Evolutionary conservation across 2,329 filamentous ascomycete genomes (phyloP).

Genomic region (Lanzia echinophila): DNA sequence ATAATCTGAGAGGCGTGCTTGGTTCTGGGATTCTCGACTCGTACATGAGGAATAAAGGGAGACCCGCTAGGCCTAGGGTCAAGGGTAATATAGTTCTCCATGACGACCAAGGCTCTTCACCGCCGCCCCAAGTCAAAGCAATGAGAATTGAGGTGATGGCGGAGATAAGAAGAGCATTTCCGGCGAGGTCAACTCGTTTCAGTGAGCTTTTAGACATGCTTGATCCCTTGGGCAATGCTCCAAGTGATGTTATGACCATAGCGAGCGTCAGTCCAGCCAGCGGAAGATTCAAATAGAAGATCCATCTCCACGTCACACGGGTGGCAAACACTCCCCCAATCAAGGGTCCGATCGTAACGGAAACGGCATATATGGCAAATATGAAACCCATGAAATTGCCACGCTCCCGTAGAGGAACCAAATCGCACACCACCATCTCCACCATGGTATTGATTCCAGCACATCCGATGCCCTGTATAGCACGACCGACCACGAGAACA

Average conservation of each 20-base stretch:
- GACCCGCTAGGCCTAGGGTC: slow-evolving; percentile 21
- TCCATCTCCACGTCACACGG: slow-evolving; percentile 33
- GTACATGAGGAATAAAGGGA: slow-evolving; percentile 28
- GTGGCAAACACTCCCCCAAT: slow-evolving; percentile 38
- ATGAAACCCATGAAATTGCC: slow-evolving; percentile 37
- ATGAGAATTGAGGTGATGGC: slow-evolving; percentile 50
- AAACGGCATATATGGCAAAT: slow-evolving; percentile 36
- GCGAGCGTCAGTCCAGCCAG: slow-evolving; percentile 11
- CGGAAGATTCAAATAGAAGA: slow-evolving; percentile 17
- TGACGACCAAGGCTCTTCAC: slow-evolving; percentile 8
- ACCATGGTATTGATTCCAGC: slow-evolving; percentile 41
- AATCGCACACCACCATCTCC: slow-evolving; percentile 43
- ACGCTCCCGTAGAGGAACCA: slow-evolving; percentile 43
- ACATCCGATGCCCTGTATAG: slow-evolving; percentile 28
- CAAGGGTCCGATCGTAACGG: slow-evolving; percentile 32
- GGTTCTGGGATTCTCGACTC: slow-evolving; percentile 6
- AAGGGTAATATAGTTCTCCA: slow-evolving; percentile 30
- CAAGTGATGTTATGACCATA: slow-evolving; percentile 12
- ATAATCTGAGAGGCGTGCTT: slow-evolving; percentile 7
- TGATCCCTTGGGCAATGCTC: background rate
- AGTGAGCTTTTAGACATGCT: slow-evolving; percentile 23
- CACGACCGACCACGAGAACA: slow-evolving; percentile 45
- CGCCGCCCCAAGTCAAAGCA: slow-evolving; percentile 44
- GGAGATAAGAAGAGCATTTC: slow-evolving; percentile 51
- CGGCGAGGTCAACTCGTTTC: slow-evolving; percentile 54